phyloP scores from a whole-genome alignment of 106 monocot species.

The Dendrobium chrysotoxum region DNA sequence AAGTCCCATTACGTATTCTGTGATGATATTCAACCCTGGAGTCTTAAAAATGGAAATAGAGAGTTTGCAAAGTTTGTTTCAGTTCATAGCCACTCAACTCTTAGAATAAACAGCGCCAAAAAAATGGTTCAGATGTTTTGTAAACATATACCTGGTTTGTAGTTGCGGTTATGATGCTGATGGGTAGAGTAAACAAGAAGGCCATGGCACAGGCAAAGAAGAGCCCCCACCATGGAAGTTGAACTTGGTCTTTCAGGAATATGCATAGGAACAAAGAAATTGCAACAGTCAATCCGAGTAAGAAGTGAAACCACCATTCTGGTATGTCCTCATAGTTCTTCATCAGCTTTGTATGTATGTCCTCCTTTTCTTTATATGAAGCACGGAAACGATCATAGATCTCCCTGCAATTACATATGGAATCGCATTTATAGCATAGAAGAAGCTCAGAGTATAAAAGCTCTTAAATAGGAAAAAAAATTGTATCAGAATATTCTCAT shows the following conservation, averaged over 20 bases:
- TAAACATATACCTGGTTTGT: constrained; percentile 67
- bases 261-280: constrained; percentile 72
- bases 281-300: constrained; percentile 35
- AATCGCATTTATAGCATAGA: neutral
- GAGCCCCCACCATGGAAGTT: constrained; percentile 91
- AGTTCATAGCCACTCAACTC: neutral
- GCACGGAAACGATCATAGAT: constrained; percentile 66
- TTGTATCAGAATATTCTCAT: too few species aligned
- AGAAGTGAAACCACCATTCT: constrained; percentile 70
- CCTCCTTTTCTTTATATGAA: constrained; percentile 68
- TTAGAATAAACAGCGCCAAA: neutral
- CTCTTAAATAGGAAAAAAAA: too few species aligned
- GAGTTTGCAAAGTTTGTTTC: neutral
- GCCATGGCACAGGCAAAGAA: constrained; percentile 84
- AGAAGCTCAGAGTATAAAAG: too few species aligned
- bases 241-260: constrained; percentile 63
- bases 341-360: constrained; percentile 86
- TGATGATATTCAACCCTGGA: constrained; percentile 87
- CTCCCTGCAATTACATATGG: constrained; percentile 40
- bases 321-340: constrained; percentile 78
- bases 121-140: neutral
- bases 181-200: constrained; percentile 86
- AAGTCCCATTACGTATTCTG: constrained; percentile 85
- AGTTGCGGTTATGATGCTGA: constrained; percentile 93
- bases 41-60: constrained; percentile 30